Conservation (phyloP, 2,329 filamentous ascomycete genomes). For the Pseudocercospora fuligena region DNA sequence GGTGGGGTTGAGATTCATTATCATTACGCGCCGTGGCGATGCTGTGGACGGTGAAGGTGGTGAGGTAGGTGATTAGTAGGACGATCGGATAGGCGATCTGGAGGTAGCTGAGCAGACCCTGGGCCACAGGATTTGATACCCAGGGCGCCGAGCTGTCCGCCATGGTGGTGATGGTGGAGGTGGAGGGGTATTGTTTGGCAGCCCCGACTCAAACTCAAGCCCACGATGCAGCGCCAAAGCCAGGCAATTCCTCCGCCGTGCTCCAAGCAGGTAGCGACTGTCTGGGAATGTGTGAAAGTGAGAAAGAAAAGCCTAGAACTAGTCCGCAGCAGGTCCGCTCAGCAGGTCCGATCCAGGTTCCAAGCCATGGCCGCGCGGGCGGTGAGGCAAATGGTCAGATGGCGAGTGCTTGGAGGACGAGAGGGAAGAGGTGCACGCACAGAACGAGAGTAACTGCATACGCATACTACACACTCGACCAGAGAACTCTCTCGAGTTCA, state of each 20-base stretch:
- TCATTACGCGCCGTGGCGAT: slow-evolving; percentile 57
- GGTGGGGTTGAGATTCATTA: slow-evolving; percentile 43
- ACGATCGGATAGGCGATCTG: slow-evolving; percentile 67
- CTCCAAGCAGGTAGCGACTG: slow-evolving; percentile 6
- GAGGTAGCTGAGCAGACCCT: slow-evolving; percentile 51
- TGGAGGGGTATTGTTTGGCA: not conserved
- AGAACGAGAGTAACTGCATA: not conserved
- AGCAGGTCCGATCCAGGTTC: not conserved
- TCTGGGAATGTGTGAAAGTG: not conserved
- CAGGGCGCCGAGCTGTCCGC: slow-evolving; percentile 32
- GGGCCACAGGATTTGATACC: slow-evolving; percentile 48
- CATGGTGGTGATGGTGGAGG: slow-evolving; percentile 19
- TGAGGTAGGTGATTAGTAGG: slow-evolving; percentile 67
- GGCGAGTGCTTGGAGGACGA: not conserved
- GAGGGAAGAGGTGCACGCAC: not conserved
- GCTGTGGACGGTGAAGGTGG: slow-evolving; percentile 65
- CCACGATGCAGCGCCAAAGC: not conserved
- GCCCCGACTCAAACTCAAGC: slow-evolving; percentile 55
- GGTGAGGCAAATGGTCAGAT: not conserved
- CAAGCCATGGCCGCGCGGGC: not conserved
- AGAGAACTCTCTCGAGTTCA: slow-evolving; percentile 7
- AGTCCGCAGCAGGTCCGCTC: not conserved
- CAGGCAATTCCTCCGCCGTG: not conserved
- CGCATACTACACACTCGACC: not conserved
- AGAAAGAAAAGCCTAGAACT: not conserved